These are phyloP conservation scores for Prunus mume DNA, from an alignment of 306 rosid genomes.

Conservation along the genomic window DNA sequence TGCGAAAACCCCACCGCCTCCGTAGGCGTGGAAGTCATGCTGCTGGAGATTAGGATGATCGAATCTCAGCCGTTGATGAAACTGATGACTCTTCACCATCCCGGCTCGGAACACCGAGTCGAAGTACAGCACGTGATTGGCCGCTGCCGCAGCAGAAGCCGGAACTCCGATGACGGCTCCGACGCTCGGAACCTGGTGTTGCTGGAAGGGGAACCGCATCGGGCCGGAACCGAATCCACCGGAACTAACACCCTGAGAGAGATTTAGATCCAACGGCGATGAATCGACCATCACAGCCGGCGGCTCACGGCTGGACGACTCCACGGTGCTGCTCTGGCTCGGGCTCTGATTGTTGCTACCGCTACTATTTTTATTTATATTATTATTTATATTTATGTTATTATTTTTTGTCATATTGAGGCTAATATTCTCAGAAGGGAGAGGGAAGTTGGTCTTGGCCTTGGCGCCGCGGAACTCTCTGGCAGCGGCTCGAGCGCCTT, in stretches of 20 bases:
- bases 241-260: conserved; percentile 26
- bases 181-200: conserved; percentile 28
- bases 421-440: conserved; percentile 27
- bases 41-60: conserved; percentile 17
- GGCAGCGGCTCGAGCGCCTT: conserved; percentile 92
- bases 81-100: conserved; percentile 24
- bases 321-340: conserved; percentile 95
- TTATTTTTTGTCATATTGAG: neutral
- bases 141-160: conserved; percentile 19
- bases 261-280: conserved; percentile 62
- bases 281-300: conserved; percentile 61
- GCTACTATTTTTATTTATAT: neutral
- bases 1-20: conserved; percentile 1
- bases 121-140: conserved; percentile 37
- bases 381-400: neutral
- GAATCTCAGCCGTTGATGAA: conserved; percentile 18
- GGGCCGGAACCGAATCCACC: conserved; percentile 23
- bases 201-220: conserved; percentile 58
- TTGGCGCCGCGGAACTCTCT: conserved; percentile 85
- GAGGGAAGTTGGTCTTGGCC: conserved; percentile 86
- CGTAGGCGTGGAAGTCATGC: conserved; percentile 20
- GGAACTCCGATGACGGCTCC: conserved; percentile 28
- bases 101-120: conserved; percentile 52
- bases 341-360: conserved; percentile 48
- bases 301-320: conserved; percentile 77